Evolutionary conservation across 164 flowering plant species (phyloP).

Genomic region (Stephania cephalantha): DNA sequence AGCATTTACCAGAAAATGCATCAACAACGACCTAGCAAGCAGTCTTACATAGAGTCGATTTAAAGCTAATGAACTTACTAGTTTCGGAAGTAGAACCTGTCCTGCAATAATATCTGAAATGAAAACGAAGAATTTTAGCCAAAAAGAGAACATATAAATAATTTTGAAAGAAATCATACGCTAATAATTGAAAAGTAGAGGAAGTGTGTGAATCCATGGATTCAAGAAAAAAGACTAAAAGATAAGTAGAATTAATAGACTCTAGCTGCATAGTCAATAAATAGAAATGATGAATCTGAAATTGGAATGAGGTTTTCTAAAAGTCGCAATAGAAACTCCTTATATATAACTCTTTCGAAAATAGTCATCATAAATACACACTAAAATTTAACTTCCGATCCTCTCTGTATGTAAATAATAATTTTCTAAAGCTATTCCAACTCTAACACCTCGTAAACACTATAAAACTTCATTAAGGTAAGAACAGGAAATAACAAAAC

Average conservation of each 20-base stretch:
- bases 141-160: neutral
- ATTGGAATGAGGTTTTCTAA: no score
- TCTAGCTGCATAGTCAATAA: neutral
- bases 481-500: no score
- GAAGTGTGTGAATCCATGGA: neutral
- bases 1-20: neutral
- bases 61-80: constrained; percentile 37
- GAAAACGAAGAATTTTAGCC: constrained; percentile 5
- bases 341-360: no score
- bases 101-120: constrained; percentile 86
- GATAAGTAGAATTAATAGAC: neutral
- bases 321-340: no score
- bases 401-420: no score
- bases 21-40: neutral
- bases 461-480: no score
- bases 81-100: constrained; percentile 68
- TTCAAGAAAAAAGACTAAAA: neutral
- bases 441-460: no score
- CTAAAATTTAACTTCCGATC: no score
- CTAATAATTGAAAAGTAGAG: neutral
- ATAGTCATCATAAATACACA: no score
- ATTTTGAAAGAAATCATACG: neutral
- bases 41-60: no score
- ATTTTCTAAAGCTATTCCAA: no score
- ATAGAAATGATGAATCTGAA: no score